Base-by-base conservation (phyloP, 345 rosid genomes). In the Gossypium turneri region DNA sequence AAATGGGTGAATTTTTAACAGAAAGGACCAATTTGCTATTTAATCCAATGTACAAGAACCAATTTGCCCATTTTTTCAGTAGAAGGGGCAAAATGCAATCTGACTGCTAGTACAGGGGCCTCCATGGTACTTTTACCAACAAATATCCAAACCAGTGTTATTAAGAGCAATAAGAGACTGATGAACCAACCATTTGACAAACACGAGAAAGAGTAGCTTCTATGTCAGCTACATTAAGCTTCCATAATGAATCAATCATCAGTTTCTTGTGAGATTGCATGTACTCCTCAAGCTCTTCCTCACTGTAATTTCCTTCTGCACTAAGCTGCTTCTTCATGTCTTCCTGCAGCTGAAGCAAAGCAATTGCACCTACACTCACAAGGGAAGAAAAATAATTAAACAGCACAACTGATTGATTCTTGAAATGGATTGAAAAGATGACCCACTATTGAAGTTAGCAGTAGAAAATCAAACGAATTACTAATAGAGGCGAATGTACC, bases 171-270 rank as follows among this genome's bases (percentile, higher is more conserved):
- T 29, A 51, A 22, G 29, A 67, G 44, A 48, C 24, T 1, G 52
- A 53, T 16, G 45, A 27, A 73, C 62, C 29, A 81, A 94, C 98
- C 98, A 93, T 94, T 81, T 90, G 98, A 85, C 98, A 95, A 85
- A 95, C 98, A 65, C 83, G 94, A 77, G 87, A 91, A 79, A 95
- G 98, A 45, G 98, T 95, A 64, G 89, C 93, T 85, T 95, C 99
- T 13, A 95, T 95, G 78, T 95, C 99, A 44, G 99, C 97, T 61
- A 95, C 98, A n/a, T 95, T 95, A 77, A 95, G 98, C 83, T 95
- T 95, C 99, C 99, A 95, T 67, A 93, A 82, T 20, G 98, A 95
- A 87, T 93, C 98, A 75, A 85, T 87, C 99, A 93, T 93, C 87
- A 91, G 80, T 77, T 94, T 89, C 79, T 95, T 95, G 84, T 93